phyloP scores from a whole-genome alignment of 2,329 filamentous ascomycete species.

The Fusarium palustre region DNA sequence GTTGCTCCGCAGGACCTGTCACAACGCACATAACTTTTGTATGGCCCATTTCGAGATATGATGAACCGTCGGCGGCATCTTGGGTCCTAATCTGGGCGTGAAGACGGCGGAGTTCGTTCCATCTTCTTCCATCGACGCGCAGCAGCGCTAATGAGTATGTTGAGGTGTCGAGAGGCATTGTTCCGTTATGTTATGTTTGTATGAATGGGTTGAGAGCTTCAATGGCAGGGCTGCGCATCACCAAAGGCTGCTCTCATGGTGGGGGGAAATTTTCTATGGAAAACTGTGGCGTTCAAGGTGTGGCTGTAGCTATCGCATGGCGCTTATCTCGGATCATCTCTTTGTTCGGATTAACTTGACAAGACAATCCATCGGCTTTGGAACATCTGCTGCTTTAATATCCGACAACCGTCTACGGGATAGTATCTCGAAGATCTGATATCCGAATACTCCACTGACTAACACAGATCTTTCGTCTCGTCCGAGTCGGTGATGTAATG shows the following conservation, averaged over 20 bases:
- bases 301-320: constrained; percentile 29
- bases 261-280: constrained; percentile 44
- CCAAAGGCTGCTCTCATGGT: constrained; percentile 36
- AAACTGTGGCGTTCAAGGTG: constrained; percentile 38
- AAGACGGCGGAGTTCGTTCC: constrained; percentile 94
- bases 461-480: neutral
- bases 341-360: constrained; percentile 29
- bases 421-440: constrained; percentile 14
- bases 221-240: constrained; percentile 11
- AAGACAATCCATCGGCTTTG: constrained; percentile 38
- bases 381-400: constrained; percentile 33
- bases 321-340: constrained; percentile 24
- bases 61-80: constrained; percentile 90
- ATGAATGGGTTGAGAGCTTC: constrained; percentile 3
- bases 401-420: constrained; percentile 27
- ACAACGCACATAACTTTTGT: constrained; percentile 97
- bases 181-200: constrained; percentile 4
- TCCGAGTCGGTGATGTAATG: constrained; percentile 27
- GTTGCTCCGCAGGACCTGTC: constrained; percentile 80
- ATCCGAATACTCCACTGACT: constrained; percentile 24
- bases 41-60: constrained; percentile 96
- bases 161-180: constrained; percentile 97
- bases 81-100: constrained; percentile 93
- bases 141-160: constrained; percentile 89
- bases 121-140: constrained; percentile 85